Percentiles rank a stretch among this genome's conserved stretches.
Conservation (phyloP, 2,329 filamentous ascomycete genomes). For the Ascochyta rabiei region DNA sequence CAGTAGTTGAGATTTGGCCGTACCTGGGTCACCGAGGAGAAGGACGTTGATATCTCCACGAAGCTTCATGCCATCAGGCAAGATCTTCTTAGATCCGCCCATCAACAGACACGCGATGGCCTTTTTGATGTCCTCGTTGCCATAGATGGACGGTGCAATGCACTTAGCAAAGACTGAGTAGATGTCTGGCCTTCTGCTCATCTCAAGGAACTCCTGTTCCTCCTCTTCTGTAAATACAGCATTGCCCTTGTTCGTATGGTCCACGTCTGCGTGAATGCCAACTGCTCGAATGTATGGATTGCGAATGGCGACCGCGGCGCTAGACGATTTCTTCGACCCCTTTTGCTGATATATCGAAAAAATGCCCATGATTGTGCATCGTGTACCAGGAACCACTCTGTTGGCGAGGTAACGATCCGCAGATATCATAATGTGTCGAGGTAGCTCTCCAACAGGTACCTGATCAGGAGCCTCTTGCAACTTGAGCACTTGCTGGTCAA, state of each 20-base stretch:
- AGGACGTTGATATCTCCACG: slow-evolving; percentile 98
- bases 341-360: slow-evolving; percentile 98
- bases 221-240: slow-evolving; percentile 91
- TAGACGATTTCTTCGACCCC: slow-evolving; percentile 75
- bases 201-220: slow-evolving; percentile 92
- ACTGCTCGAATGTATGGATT: slow-evolving; percentile 94
- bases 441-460: slow-evolving; percentile 94
- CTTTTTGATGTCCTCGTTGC: slow-evolving; percentile 96
- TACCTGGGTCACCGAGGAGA: slow-evolving; percentile 95
- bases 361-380: slow-evolving; percentile 94
- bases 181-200: slow-evolving; percentile 89
- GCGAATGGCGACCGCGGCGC: slow-evolving; percentile 88
- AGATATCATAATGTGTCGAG: slow-evolving; percentile 91
- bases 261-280: slow-evolving; percentile 87
- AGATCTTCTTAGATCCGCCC: slow-evolving; percentile 95
- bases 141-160: slow-evolving; percentile 97
- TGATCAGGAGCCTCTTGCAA: slow-evolving; percentile 97
- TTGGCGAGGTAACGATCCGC: slow-evolving; percentile 97
- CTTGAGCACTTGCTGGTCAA: slow-evolving; percentile 98
- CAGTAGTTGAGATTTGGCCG: slow-evolving; percentile 93
- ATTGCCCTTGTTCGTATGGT: slow-evolving; percentile 85
- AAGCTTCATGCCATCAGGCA: slow-evolving; percentile 96
- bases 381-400: slow-evolving; percentile 89
- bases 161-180: slow-evolving; percentile 89
- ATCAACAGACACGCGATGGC: slow-evolving; percentile 91